A percentile compares a stretch with the other conserved stretches of the same genome.
phyloP scores from a whole-genome alignment of 2,329 filamentous ascomycete species.

The Paecilomyces sp. region DNA sequence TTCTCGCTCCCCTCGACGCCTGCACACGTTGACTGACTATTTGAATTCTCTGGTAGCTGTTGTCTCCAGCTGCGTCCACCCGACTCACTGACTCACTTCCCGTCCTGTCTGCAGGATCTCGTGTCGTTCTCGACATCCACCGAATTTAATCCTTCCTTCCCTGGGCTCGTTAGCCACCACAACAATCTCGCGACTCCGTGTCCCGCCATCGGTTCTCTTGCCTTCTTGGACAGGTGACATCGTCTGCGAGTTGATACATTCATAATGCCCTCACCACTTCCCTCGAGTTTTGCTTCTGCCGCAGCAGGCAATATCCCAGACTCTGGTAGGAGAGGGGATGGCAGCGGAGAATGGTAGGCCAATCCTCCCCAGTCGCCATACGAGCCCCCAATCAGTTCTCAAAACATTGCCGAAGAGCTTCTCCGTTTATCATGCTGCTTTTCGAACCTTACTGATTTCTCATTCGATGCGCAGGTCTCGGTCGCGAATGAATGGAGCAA shows the following conservation, averaged over 20 bases:
- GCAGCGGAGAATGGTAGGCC: constrained; percentile 67
- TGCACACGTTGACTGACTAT: not conserved
- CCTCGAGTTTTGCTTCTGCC: constrained; percentile 77
- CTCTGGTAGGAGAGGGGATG: constrained; percentile 52
- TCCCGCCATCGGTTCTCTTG: constrained; percentile 3
- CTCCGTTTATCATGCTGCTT: not conserved
- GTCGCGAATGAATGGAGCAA: constrained; percentile 56
- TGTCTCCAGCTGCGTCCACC: constrained; percentile 6
- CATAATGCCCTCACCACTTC: constrained; percentile 65
- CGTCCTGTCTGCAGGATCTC: not conserved
- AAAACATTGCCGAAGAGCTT: not conserved
- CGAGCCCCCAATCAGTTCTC: constrained; percentile 4
- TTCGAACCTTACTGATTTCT: constrained; percentile 9
- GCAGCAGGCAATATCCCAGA: constrained; percentile 66
- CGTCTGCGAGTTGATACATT: constrained; percentile 12
- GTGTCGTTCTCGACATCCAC: constrained; percentile 2
- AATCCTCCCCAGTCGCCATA: constrained; percentile 4
- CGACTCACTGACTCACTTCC: not conserved
- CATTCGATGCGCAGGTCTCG: constrained; percentile 44
- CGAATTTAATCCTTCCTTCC: not conserved
- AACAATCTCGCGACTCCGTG: constrained; percentile 6
- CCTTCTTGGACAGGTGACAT: constrained; percentile 14
- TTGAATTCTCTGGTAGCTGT: constrained; percentile 1
- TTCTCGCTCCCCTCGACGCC: constrained; percentile 1
- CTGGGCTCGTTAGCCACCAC: not conserved